These are phyloP conservation scores for Sporobolomyces phaffii DNA, from an alignment of 768 basidiomycete genomes.

Conservation along the genomic window DNA sequence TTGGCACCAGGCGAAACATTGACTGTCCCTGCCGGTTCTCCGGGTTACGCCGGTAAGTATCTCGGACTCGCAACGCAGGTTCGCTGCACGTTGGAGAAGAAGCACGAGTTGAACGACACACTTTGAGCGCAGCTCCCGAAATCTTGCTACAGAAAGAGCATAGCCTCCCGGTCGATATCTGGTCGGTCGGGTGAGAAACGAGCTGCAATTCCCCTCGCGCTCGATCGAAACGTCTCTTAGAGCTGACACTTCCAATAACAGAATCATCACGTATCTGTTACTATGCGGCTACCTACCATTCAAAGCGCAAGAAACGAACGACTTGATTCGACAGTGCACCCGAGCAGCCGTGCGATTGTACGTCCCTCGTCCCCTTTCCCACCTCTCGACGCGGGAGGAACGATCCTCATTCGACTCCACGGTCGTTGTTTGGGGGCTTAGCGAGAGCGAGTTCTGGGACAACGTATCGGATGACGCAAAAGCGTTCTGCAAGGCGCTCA, in stretches of 20 bases:
- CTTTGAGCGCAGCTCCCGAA: conserved; percentile 73
- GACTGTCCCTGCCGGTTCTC: conserved; percentile 44
- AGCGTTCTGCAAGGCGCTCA: conserved; percentile 65
- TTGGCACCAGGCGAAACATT: conserved; percentile 44
- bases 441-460: conserved; percentile 86
- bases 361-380: neutral
- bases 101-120: neutral
- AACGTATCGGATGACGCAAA: conserved; percentile 81
- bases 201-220: conserved; percentile 40
- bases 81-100: neutral
- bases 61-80: too few relatives aligned
- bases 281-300: conserved; percentile 85
- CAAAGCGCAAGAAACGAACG: conserved; percentile 69
- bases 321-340: conserved; percentile 75
- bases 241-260: conserved; percentile 43
- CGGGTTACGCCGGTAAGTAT: conserved; percentile 38
- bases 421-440: neutral
- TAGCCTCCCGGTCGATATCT: conserved; percentile 85
- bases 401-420: neutral
- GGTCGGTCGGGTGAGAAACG: conserved; percentile 77
- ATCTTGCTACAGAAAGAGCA: conserved; percentile 53
- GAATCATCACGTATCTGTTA: conserved; percentile 89
- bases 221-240: neutral
- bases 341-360: conserved; percentile 72
- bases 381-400: neutral